Base-by-base conservation (phyloP, 2,329 filamentous ascomycete species). In the Pseudogymnoascus sp. region DNA sequence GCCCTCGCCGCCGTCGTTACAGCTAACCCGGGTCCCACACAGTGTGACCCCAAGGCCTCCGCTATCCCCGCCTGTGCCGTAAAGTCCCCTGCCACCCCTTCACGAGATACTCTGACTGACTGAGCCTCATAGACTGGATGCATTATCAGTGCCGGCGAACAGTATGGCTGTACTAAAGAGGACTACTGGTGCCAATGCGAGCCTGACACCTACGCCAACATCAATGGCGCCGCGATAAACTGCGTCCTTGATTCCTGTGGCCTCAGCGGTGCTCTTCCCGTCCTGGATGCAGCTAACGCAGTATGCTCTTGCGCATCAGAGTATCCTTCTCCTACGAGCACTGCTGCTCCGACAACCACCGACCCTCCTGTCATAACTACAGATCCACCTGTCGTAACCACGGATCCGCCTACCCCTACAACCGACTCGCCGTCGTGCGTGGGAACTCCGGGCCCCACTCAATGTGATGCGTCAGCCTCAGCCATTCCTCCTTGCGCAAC, bases 1-100 rank as follows among this genome's bases (percentile, higher is more conserved):
- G 50, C 50, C 29, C n/a, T 56, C 29, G 50, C 50, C 50, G 50
- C 50, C 50, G 50, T 56, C 29, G 50, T 56, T 56, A 56, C 50
- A 56, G 50, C 50, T 33, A 33, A 17, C n/a, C 50, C 50, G 17
- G 50, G 50, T 15, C 50, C 50, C 10, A 56, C 50, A 3, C 50
- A 56, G 29, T 56, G 50, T 56, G 50, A 33, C 10, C 29, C 50
- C n/a, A 56, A 19, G n/a, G 29, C 50, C 5, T 56, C 50, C 29
- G 50, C 50, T 19, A 56, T 56, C 9, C 50, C 50, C 17, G 29
- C 50, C 7, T 56, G 50, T 21, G 50, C 50, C 15, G 44, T 53
- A 53, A 50, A 4, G 44, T 29, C 15, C 44, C 23, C 15, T 53
- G 15, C 23, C 44, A 15, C 44, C 44, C 7, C 44, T 15, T 29